phyloP scores from a whole-genome alignment of 164 flowering plant genomes.

The Berberis thunbergii region DNA sequence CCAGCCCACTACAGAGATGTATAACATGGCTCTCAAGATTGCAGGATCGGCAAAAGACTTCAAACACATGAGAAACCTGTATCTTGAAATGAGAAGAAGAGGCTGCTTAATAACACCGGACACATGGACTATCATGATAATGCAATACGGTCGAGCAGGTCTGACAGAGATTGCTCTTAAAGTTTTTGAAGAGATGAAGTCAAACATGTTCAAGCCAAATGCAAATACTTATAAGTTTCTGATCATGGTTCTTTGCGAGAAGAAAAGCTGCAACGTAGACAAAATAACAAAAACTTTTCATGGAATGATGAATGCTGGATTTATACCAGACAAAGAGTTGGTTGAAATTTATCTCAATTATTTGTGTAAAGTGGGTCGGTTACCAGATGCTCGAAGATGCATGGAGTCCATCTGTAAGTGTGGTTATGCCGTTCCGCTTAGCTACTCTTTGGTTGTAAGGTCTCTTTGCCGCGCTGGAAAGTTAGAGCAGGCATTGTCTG shows the following conservation, averaged over 20 bases:
- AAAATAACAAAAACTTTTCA: slow-evolving; percentile 49
- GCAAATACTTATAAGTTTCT: slow-evolving; percentile 61
- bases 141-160: slow-evolving; percentile 27
- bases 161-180: slow-evolving; percentile 63
- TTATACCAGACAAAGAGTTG: slow-evolving; percentile 59
- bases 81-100: slow-evolving; percentile 28
- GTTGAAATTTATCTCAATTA: slow-evolving; percentile 52
- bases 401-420: slow-evolving; percentile 27
- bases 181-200: slow-evolving; percentile 58
- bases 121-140: no score
- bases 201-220: slow-evolving; percentile 38
- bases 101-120: no score
- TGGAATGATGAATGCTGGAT: slow-evolving; percentile 50
- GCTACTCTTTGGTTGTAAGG: slow-evolving; percentile 55
- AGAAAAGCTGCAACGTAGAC: slow-evolving; percentile 66
- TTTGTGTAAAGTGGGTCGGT: slow-evolving; percentile 53
- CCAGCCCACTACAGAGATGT: slow-evolving; percentile 53
- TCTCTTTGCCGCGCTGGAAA: slow-evolving; percentile 74
- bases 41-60: slow-evolving; percentile 75
- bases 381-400: slow-evolving; percentile 47
- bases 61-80: slow-evolving; percentile 66
- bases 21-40: slow-evolving; percentile 75
- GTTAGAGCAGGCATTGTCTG: slow-evolving; percentile 51
- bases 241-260: slow-evolving; percentile 61
- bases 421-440: slow-evolving; percentile 45